These are phyloP conservation scores for Fusarium chaquense DNA, from an alignment of 2,329 filamentous ascomycete species.

Conservation along the genomic window DNA sequence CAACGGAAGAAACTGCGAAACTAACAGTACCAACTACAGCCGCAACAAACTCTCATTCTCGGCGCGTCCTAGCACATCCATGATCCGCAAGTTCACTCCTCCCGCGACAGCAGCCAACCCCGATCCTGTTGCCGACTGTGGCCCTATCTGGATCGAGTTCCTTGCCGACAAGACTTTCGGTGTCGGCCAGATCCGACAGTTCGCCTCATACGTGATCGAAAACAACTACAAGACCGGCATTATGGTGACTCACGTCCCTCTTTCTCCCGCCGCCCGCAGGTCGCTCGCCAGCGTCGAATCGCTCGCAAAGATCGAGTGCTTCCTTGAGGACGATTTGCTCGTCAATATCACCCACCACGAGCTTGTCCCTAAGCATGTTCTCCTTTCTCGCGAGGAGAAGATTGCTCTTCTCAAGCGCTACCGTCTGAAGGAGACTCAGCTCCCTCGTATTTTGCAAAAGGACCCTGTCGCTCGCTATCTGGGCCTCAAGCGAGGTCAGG, in stretches of 20 bases:
- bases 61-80: slow-evolving; percentile 82
- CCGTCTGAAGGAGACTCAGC: slow-evolving; percentile 95
- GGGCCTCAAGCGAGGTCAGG: slow-evolving; percentile 88
- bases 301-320: slow-evolving; percentile 88
- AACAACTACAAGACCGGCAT: slow-evolving; percentile 91
- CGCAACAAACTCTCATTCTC: slow-evolving; percentile 89
- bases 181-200: slow-evolving; percentile 90
- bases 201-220: slow-evolving; percentile 83
- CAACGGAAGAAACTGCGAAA: slow-evolving; percentile 1
- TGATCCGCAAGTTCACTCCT: slow-evolving; percentile 86
- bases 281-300: slow-evolving; percentile 82
- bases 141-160: slow-evolving; percentile 95
- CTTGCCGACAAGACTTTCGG: slow-evolving; percentile 82
- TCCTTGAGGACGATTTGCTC: slow-evolving; percentile 93
- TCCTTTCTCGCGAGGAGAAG: slow-evolving; percentile 93
- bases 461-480: slow-evolving; percentile 95
- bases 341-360: slow-evolving; percentile 99
- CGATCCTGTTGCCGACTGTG: slow-evolving; percentile 78
- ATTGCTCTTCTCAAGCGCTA: slow-evolving; percentile 86
- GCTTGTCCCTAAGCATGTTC: slow-evolving; percentile 91
- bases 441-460: slow-evolving; percentile 89
- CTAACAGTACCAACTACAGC: slow-evolving; percentile 60
- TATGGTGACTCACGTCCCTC: slow-evolving; percentile 84
- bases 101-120: slow-evolving; percentile 76
- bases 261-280: slow-evolving; percentile 89